Evolutionary conservation across 257 asterid species (phyloP).

Genomic region (Solanum ossicruentum): DNA sequence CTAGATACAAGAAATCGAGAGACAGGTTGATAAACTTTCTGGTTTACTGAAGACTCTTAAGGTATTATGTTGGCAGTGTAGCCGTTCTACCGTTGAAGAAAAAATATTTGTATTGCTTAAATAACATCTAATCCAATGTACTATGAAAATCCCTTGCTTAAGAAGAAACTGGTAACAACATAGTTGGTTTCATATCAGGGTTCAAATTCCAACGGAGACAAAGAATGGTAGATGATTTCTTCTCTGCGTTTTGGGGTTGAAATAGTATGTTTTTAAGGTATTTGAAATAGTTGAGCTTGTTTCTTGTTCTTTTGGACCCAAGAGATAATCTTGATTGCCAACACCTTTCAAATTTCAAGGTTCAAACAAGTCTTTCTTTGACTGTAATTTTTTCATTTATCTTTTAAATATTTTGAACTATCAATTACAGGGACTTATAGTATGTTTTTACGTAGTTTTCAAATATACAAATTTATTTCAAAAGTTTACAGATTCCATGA

Average conservation of each 20-base stretch:
- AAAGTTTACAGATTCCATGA: too few species aligned
- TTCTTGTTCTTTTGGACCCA: background rate
- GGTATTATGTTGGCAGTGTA: slow-evolving; percentile 23
- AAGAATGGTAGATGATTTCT: background rate
- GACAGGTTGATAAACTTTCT: slow-evolving; percentile 56
- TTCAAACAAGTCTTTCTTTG: too few species aligned
- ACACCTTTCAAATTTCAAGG: too few species aligned
- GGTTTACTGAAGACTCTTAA: slow-evolving; percentile 47
- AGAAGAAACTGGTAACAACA: background rate
- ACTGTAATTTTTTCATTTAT: too few species aligned
- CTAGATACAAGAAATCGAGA: slow-evolving; percentile 70
- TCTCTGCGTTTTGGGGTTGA: background rate
- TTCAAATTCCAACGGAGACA: background rate
- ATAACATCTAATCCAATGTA: background rate
- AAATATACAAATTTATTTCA: too few species aligned
- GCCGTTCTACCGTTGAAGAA: background rate
- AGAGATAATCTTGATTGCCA: background rate
- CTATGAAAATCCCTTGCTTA: background rate
- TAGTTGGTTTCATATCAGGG: background rate
- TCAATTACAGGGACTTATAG: too few species aligned
- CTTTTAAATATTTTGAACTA: too few species aligned
- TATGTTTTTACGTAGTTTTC: too few species aligned
- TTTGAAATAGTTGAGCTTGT: background rate
- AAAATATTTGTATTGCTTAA: too few species aligned
- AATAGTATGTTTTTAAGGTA: too few species aligned